Base-by-base conservation (phyloP, 176 grass and related monocot species). In the Tuctoria greenei region DNA sequence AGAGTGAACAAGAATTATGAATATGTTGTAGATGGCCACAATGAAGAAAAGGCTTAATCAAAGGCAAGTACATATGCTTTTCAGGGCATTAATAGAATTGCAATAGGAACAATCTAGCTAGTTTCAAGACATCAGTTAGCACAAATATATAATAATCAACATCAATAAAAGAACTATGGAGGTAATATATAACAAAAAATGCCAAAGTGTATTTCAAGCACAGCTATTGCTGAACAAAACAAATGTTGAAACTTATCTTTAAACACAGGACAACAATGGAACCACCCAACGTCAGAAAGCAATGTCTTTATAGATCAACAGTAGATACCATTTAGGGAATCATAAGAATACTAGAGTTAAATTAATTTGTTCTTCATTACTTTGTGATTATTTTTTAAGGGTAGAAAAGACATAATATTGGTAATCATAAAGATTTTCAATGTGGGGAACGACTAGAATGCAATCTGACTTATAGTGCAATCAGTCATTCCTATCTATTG, bases 191-290 rank as follows among this genome's bases (percentile, higher is more conserved):
- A 51, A 79, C 8, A 87, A 36, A 17, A 46, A 69, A 55, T 2
- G 23, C 18, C 34, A 49, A 64, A 55, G 36, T 44, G n/a, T 56
- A 69, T 67, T 23, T 58, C 10, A 76, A 76, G 37, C 39, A 31
- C 44, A 84, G 3, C 45, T 84, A 55, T 59, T 60, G 76, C 43
- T 21, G 15, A 79, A 66, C 49, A 50, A 54, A 63, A 54, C 1
- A 70, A 38, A 2, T 65, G 50, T 60, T 73, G 12, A 61, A 80
- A 74, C 31, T 65, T 56, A n/a, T 75, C 43, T 54, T n/a, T 38
- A 43, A 41, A 58, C 52, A 62, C n/a, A 61, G 58, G 5, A 37
- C 8, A 28, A 46, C n/a, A 54, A 54, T 36, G 18, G 25, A 75
- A 62, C 2, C 34, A 42, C 43, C 21, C 5, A 73, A 16, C 40